phyloP scores from a whole-genome alignment of 495 filamentous ascomycete species.

The Penicillium dipodomyicola region DNA sequence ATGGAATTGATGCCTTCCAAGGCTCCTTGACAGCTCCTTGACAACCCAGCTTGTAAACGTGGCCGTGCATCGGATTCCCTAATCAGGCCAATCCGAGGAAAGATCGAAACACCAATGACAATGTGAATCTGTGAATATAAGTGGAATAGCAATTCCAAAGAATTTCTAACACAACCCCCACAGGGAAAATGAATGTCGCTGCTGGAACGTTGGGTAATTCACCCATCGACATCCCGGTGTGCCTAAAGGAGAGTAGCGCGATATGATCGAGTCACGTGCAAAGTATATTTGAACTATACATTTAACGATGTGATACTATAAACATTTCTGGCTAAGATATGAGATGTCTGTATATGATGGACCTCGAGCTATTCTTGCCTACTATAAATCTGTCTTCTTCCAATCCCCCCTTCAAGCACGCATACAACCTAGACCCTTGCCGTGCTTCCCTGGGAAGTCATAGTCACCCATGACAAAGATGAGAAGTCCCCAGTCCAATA shows the following conservation, averaged over 20 bases:
- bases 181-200: neutral
- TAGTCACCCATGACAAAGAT: neutral
- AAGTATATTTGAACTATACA: conserved; percentile 2
- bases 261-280: neutral
- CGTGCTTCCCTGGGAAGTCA: neutral
- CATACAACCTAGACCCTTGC: neutral
- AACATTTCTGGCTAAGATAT: neutral
- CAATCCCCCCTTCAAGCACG: neutral
- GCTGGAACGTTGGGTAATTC: neutral
- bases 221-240: conserved; percentile 9
- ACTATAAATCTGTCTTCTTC: neutral
- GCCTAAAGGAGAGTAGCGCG: conserved; percentile 13
- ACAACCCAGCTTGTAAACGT: neutral
- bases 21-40: neutral
- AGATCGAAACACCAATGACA: neutral
- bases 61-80: conserved; percentile 15
- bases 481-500: neutral
- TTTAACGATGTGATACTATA: neutral
- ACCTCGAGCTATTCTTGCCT: too few relatives aligned
- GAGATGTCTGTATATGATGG: neutral
- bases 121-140: neutral
- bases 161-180: neutral
- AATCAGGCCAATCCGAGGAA: conserved; percentile 16
- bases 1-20: neutral
- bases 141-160: conserved; percentile 1